Conservation (phyloP, 192 early-diverging fungal species). For the Obelidium mucronatum region DNA sequence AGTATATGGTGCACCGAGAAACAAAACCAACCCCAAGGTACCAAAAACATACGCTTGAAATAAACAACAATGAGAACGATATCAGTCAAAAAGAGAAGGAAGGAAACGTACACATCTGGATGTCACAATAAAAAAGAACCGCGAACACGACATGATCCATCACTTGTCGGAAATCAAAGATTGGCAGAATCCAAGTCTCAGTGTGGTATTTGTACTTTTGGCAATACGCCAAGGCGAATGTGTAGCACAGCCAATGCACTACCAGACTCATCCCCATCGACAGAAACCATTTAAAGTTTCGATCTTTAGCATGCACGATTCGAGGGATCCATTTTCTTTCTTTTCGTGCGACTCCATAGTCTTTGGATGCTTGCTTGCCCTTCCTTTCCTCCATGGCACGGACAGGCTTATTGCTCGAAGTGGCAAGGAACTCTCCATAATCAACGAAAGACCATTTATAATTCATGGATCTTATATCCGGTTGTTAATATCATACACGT, state of each 20-base stretch:
- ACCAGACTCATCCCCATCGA: background rate
- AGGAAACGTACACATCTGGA: background rate
- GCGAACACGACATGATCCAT: background rate
- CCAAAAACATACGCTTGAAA: background rate
- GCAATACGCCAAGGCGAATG: background rate
- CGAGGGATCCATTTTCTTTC: background rate
- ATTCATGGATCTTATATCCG: background rate
- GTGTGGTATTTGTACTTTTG: constrained; percentile 16
- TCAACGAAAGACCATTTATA: constrained; percentile 8
- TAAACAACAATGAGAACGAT: background rate
- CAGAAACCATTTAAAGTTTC: background rate
- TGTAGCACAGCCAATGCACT: background rate
- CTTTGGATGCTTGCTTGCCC: background rate
- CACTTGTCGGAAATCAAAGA: background rate
- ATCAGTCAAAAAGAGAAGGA: background rate
- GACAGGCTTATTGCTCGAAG: background rate
- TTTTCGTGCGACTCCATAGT: background rate
- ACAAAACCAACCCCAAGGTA: background rate
- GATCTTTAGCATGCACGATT: background rate
- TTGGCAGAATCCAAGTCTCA: background rate
- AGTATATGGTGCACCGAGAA: constrained; percentile 4
- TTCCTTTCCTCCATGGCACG: background rate
- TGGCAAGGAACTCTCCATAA: constrained; percentile 8
- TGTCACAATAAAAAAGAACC: background rate
- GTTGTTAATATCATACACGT: background rate